Conservation (phyloP, 305 asterid species). For the Caryopteris hybrid region DNA sequence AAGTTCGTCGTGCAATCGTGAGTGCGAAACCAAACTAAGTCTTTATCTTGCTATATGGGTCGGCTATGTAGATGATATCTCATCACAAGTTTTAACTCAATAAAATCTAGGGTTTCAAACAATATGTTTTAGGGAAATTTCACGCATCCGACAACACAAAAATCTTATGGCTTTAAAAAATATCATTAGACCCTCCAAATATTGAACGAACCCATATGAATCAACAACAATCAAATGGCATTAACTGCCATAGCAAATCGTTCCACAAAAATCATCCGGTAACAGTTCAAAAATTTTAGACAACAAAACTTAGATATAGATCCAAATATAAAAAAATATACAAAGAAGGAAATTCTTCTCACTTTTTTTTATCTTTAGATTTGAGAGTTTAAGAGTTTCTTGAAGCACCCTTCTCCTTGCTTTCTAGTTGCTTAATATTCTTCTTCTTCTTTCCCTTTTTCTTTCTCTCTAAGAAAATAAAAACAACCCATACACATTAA, state of each 20-base stretch:
- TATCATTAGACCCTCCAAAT: constrained; percentile 6
- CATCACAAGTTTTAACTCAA: background rate
- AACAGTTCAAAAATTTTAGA: background rate
- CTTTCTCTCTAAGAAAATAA: constrained; percentile 23
- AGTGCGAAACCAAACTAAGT: too few species aligned
- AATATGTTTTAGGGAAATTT: background rate
- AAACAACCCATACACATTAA: background rate
- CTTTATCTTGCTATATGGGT: too few species aligned
- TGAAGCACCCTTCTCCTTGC: constrained; percentile 30
- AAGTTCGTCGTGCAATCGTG: too few species aligned
- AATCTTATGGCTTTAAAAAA: too few species aligned
- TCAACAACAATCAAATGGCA: too few species aligned
- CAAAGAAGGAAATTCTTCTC: constrained; percentile 6
- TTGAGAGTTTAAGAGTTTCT: too few species aligned
- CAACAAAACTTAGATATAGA: constrained; percentile 9
- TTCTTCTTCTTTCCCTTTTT: constrained; percentile 27
- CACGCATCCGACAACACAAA: too few species aligned
- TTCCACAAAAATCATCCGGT: background rate
- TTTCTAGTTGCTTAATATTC: constrained; percentile 15
- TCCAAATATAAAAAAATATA: background rate
- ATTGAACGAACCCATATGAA: background rate
- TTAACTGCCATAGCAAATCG: too few species aligned
- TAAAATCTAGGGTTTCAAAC: constrained; percentile 3
- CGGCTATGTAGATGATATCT: too few species aligned
- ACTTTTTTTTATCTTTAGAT: constrained; percentile 44